Conservation (phyloP, 768 basidiomycete species). For the Chalciporus piperatus region DNA sequence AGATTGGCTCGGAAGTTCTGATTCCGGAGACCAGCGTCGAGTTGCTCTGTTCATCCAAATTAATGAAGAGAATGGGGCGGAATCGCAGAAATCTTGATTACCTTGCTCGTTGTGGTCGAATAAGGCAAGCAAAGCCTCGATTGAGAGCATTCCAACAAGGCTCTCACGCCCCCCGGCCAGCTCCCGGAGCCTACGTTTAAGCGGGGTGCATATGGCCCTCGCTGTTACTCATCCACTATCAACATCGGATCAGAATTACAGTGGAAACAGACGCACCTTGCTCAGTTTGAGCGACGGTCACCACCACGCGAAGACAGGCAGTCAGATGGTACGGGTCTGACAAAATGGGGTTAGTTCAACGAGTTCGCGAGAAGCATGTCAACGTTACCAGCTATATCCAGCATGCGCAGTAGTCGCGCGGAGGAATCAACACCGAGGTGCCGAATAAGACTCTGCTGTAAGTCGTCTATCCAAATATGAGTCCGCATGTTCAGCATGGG, state of each 20-base stretch:
- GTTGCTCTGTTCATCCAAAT: background rate
- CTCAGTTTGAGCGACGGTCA: constrained; percentile 14
- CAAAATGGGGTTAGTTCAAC: background rate
- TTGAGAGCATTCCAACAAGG: constrained; percentile 1
- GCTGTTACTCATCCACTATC: background rate
- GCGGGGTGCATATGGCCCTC: background rate
- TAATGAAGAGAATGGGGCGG: background rate
- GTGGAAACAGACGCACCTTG: constrained; percentile 5
- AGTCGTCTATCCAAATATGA: constrained; percentile 7
- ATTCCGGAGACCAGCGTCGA: background rate
- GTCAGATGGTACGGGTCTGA: constrained; percentile 10
- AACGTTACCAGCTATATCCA: constrained; percentile 13
- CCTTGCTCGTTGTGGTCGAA: background rate
- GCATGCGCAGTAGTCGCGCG: constrained; percentile 12
- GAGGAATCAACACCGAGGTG: constrained; percentile 3
- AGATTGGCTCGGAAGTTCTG: background rate
- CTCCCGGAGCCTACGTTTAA: constrained; percentile 14
- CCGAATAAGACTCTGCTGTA: constrained; percentile 3
- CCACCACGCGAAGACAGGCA: constrained; percentile 18
- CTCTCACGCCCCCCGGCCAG: constrained; percentile 7
- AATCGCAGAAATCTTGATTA: background rate
- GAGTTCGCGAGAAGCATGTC: too few relatives aligned
- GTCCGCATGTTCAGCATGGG: background rate
- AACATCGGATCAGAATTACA: background rate
- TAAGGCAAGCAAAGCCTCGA: constrained; percentile 1